Evolutionary conservation across 2,329 filamentous ascomycete genomes (phyloP), one percentile per base, ranked within the genome.

Genomic region (Colletotrichum godetiae): DNA sequence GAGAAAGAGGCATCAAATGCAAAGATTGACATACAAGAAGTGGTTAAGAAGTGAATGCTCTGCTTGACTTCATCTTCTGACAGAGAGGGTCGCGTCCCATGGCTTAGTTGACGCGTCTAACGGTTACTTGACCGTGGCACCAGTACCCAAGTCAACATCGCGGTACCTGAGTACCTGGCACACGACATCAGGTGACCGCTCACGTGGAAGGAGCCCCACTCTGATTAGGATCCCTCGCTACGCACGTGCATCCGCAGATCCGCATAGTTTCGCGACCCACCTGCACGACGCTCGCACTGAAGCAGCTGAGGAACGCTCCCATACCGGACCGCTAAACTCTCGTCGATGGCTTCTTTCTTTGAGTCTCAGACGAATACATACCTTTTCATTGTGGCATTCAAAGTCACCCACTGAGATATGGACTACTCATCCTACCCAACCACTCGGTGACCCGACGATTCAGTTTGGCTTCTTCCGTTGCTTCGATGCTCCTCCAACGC

Each of bases 101-200:
- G 22, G 22, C 15, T 33, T 27, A 33, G 15, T 24, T 7, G 65
- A 74, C 73, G 73, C 69, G 73, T 66, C 70, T 22, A 1, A 8
- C 3, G 1, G 35, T 29, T 33, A 7, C 46, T 22, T 11, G 37
- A 33, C 31, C 12, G 42, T 31, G 52, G n/a, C 27, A 19, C 31
- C 46, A 19, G 22, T 31, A 55, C 42, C 49, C 61, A 64, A 4
- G 10, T 33, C 62, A 63, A 57, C 46, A 59, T 46, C 29, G 58
- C 35, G 59, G 29, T 29, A 35, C 59, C 29, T 33, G 31, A 35
- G 37, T 42, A 42, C 37, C 15, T 15, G 2, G 37, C 5, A 29
- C 70, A 62, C 72, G 69, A 15, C 42, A 55, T 74, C 73, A 74
- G 65, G 66, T 74, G 73, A 59, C 2, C 5, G 0, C 3, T 5